Percentiles rank a stretch among this genome's conserved stretches.
Conservation (phyloP, 2,329 filamentous ascomycete species). For the Ophioceras dolichostomum region DNA sequence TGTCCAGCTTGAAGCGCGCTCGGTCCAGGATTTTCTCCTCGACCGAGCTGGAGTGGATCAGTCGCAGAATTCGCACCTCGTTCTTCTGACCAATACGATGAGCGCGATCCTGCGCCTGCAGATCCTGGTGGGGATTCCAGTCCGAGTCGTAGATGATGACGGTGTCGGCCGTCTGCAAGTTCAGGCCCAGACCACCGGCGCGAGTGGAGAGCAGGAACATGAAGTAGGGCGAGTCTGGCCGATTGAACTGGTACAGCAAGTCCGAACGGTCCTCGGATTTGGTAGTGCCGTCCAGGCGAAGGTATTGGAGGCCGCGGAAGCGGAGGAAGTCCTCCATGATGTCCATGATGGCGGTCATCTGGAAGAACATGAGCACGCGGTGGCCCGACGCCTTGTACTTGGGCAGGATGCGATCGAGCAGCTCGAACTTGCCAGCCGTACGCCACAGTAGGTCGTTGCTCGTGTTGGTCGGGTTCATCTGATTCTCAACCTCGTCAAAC, state of each 20-base stretch:
- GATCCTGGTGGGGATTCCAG: conserved; percentile 98
- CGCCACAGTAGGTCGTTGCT: conserved; percentile 95
- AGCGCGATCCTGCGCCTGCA: conserved; percentile 98
- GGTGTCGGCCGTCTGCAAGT: conserved; percentile 93
- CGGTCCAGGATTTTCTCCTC: conserved; percentile 98
- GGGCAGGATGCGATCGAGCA: conserved; percentile 81
- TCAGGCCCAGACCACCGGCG: conserved; percentile 93
- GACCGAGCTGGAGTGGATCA: conserved; percentile 94
- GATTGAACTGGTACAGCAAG: conserved; percentile 79
- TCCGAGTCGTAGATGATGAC: conserved; percentile 99
- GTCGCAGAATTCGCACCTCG: conserved; percentile 87
- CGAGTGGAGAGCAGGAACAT: conserved; percentile 98
- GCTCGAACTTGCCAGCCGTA: conserved; percentile 92
- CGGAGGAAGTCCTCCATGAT: conserved; percentile 99
- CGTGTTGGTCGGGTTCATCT: conserved; percentile 82
- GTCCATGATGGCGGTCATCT: conserved; percentile 99
- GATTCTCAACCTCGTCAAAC: conserved; percentile 94
- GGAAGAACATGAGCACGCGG: conserved; percentile 98
- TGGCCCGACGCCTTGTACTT: conserved; percentile 89
- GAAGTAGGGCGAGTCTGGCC: conserved; percentile 82
- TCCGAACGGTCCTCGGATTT: conserved; percentile 97
- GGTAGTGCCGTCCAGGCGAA: conserved; percentile 90
- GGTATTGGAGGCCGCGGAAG: conserved; percentile 68
- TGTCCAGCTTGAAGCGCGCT: conserved; percentile 94
- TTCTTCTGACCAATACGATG: conserved; percentile 99